Conservation (phyloP, 2,329 filamentous ascomycete genomes). For the Thermomyces lanuginosus region DNA sequence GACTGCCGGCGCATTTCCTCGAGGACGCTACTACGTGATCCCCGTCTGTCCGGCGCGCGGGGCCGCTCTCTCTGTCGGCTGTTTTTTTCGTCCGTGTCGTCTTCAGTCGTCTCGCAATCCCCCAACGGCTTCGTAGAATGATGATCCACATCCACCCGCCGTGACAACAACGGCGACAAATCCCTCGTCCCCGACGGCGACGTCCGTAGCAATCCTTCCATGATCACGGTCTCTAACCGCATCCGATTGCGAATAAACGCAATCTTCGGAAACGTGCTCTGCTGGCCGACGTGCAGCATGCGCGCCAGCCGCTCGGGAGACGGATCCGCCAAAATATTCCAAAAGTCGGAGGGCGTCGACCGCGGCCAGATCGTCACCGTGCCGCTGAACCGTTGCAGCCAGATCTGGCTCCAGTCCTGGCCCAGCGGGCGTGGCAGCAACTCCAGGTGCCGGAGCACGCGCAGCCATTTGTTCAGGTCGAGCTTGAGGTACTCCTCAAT, state of each 20-base stretch:
- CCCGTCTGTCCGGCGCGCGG: background rate
- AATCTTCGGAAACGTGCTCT: conserved; percentile 77
- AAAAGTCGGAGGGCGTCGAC: conserved; percentile 61
- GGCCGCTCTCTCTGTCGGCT: no score
- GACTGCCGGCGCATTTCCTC: conserved; percentile 31
- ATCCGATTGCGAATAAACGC: conserved; percentile 81
- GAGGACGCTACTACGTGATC: conserved; percentile 18
- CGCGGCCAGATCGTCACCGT: conserved; percentile 96
- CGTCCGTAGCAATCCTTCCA: conserved; percentile 34
- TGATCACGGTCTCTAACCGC: conserved; percentile 57
- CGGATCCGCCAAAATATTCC: conserved; percentile 72
- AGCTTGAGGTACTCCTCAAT: conserved; percentile 91
- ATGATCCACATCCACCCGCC: conserved; percentile 9
- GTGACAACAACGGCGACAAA: conserved; percentile 15
- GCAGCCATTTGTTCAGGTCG: conserved; percentile 94
- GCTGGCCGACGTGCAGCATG: conserved; percentile 83
- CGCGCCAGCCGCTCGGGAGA: conserved; percentile 55
- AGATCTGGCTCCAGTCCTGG: conserved; percentile 93
- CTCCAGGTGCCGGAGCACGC: conserved; percentile 82
- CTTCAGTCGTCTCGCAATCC: no score
- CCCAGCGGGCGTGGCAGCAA: conserved; percentile 76
- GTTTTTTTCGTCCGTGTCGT: no score
- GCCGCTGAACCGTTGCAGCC: conserved; percentile 86
- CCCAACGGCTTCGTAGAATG: no score
- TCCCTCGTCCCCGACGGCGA: conserved; percentile 13